Evolutionary conservation across 1,284 basidiomycete genomes (phyloP).

Genomic region (Trichosporon asahii): DNA sequence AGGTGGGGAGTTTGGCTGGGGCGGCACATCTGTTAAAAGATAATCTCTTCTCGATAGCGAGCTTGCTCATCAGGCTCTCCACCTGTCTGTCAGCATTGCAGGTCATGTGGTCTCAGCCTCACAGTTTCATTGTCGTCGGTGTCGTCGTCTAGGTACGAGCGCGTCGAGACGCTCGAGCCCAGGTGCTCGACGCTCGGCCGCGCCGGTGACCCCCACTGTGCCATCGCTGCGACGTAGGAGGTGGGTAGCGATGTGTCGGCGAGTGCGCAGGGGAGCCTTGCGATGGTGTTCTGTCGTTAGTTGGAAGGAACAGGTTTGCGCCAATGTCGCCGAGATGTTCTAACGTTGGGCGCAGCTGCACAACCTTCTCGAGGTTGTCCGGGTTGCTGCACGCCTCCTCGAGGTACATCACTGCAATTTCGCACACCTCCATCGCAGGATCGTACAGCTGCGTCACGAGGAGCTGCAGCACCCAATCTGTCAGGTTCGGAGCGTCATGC

Average conservation of each 20-base stretch:
- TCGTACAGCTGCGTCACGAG: constrained; percentile 95
- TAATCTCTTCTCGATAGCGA: constrained; percentile 54
- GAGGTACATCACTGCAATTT: constrained; percentile 80
- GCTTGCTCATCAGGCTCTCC: constrained; percentile 50
- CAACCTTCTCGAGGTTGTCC: constrained; percentile 80
- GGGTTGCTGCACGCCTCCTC: constrained; percentile 84
- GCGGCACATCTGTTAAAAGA: too few species aligned
- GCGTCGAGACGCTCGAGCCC: constrained; percentile 26
- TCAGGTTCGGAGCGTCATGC: constrained; percentile 57
- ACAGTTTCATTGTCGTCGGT: constrained; percentile 26
- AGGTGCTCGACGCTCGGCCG: constrained; percentile 23
- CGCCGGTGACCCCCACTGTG: constrained; percentile 16
- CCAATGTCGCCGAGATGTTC: constrained; percentile 93
- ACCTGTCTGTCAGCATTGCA: constrained; percentile 38
- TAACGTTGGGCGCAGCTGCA: constrained; percentile 88
- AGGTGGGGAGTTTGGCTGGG: too few species aligned
- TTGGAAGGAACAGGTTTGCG: constrained; percentile 70
- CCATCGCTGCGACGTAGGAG: constrained; percentile 6
- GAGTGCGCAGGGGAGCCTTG: background rate
- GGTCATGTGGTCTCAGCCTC: background rate
- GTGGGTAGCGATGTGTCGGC: background rate
- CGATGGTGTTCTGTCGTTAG: background rate
- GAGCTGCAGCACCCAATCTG: constrained; percentile 78
- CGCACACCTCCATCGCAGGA: constrained; percentile 79
- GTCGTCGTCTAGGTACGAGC: constrained; percentile 22